A percentile compares a stretch with the other conserved stretches of the same genome.
Conservation (phyloP, 306 rosid species). For the Ceratonia siliqua region DNA sequence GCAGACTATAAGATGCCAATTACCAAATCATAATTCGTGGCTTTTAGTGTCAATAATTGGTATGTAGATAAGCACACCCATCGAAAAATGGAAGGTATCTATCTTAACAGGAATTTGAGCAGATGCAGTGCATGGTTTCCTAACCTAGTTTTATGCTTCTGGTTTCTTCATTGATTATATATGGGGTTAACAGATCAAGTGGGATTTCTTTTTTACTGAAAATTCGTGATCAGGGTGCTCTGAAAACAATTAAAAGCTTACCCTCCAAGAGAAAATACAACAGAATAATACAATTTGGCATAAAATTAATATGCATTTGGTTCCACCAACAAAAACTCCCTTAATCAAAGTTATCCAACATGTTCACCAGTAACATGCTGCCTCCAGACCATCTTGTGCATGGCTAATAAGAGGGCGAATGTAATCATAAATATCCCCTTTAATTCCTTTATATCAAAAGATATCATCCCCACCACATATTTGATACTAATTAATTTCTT, state of each 20-base stretch:
- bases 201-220: slow-evolving; percentile 1
- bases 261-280: background rate
- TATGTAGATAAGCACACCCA: background rate
- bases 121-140: slow-evolving; percentile 25
- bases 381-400: background rate
- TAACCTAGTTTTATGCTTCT: background rate
- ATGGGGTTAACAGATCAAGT: background rate
- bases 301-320: background rate
- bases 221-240: background rate
- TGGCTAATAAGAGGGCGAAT: background rate
- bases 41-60: background rate
- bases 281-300: slow-evolving; percentile 7
- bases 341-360: background rate
- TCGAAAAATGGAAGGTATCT: background rate
- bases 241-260: slow-evolving; percentile 2
- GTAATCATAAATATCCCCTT: background rate
- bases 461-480: no score
- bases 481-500: background rate
- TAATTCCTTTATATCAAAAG: no score
- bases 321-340: background rate
- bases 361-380: background rate
- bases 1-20: background rate
- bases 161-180: background rate
- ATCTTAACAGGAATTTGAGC: background rate
- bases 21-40: slow-evolving; percentile 2